A percentile compares a stretch with the other conserved stretches of the same genome.
Conservation (phyloP, 1,284 basidiomycete genomes). For the Trichosporon sp. region DNA sequence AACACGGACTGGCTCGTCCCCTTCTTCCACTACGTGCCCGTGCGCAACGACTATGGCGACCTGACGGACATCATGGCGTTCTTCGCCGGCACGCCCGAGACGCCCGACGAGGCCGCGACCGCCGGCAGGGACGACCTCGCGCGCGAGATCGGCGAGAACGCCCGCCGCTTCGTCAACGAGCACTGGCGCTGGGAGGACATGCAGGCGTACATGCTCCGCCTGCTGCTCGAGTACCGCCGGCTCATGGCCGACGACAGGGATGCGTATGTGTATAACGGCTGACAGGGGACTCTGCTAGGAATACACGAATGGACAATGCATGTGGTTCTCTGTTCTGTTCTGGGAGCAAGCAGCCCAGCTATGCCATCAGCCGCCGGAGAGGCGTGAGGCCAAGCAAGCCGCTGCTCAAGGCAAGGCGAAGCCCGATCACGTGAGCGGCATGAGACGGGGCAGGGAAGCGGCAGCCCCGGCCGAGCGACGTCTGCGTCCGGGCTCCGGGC, state of each 20-base stretch:
- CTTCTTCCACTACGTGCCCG: slow-evolving; percentile 53
- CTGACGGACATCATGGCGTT: slow-evolving; percentile 53
- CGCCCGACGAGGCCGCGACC: not conserved
- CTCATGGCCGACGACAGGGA: not conserved
- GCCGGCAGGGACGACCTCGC: slow-evolving; percentile 46
- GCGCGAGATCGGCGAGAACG: slow-evolving; percentile 49
- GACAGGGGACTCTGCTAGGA: not conserved
- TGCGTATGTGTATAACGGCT: not conserved
- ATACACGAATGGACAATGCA: not conserved
- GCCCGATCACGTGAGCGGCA: not conserved
- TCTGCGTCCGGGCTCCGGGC: not conserved
- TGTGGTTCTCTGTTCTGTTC: too few relatives aligned
- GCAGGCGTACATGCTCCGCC: slow-evolving; percentile 23
- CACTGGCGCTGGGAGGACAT: slow-evolving; percentile 54
- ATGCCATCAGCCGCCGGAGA: too few relatives aligned
- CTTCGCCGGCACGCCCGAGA: slow-evolving; percentile 51
- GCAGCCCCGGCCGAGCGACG: not conserved
- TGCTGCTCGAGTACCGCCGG: slow-evolving; percentile 7
- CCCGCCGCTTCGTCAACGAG: slow-evolving; percentile 47
- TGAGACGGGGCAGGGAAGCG: not conserved
- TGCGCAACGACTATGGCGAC: slow-evolving; percentile 52
- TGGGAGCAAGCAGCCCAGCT: too few relatives aligned
- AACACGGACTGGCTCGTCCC: slow-evolving; percentile 50
- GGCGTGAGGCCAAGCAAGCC: too few relatives aligned
- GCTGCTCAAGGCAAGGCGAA: too few relatives aligned